Evolutionary conservation across 305 asterid species (phyloP).

Genomic region (Solanum hybrid): DNA sequence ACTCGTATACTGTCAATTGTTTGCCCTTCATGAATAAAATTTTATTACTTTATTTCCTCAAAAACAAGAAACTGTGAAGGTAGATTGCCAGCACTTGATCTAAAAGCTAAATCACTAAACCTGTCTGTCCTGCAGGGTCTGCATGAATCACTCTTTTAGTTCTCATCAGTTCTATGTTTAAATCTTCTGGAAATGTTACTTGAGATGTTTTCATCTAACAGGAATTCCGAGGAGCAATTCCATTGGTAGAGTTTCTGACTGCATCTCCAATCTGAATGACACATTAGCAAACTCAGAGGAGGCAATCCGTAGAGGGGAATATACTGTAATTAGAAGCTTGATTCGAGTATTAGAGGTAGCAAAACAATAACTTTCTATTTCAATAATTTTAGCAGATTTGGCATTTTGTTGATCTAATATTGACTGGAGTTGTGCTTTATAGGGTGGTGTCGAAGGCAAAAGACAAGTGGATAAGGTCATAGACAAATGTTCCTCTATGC

Average conservation of each 20-base stretch:
- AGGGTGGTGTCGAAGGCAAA: slow-evolving; percentile 99
- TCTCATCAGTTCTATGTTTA: not conserved
- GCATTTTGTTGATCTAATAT: slow-evolving; percentile 26
- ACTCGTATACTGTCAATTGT: not conserved
- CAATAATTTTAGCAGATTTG: slow-evolving; percentile 14
- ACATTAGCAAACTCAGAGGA: slow-evolving; percentile 74
- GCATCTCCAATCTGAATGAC: slow-evolving; percentile 46
- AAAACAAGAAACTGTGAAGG: not conserved
- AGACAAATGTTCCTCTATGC: slow-evolving; percentile 97
- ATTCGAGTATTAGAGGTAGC: slow-evolving; percentile 91
- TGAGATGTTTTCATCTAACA: slow-evolving; percentile 22
- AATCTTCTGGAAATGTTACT: slow-evolving; percentile 8
- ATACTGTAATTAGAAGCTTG: slow-evolving; percentile 91
- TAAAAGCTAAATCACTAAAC: not conserved
- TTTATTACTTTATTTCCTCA: not conserved
- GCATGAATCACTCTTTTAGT: not conserved
- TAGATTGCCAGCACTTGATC: slow-evolving; percentile 1
- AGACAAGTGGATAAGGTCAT: slow-evolving; percentile 92
- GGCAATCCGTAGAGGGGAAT: slow-evolving; percentile 89
- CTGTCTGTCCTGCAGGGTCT: not conserved
- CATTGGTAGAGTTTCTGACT: slow-evolving; percentile 74
- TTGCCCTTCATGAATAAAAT: not conserved
- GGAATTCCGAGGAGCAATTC: slow-evolving; percentile 80
- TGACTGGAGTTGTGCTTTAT: slow-evolving; percentile 38
- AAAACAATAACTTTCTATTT: slow-evolving; percentile 16